Evolutionary conservation across 2,329 filamentous ascomycete genomes (phyloP), one percentile per base, ranked within the genome.

Genomic region (Bertia moriformis): DNA sequence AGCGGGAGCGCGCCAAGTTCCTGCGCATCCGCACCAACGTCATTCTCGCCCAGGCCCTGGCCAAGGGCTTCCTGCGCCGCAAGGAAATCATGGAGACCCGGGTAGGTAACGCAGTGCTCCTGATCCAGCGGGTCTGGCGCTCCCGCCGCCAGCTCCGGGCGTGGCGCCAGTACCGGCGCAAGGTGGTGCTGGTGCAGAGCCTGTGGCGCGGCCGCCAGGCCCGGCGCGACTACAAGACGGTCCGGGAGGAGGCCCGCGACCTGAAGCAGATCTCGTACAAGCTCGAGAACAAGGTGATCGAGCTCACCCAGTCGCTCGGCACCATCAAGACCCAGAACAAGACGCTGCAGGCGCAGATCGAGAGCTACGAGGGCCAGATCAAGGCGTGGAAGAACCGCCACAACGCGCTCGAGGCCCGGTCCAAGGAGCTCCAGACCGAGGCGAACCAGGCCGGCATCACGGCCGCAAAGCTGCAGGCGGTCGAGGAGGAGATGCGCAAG

Each of bases 211-310:
- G 88, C 56, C 88, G 75, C 59, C 55, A 61, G 46, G 89, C 91
- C 40, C 78, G 91, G 47, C 76, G 71, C 48, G 78, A 75, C 38
- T 98, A 98, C 70, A 96, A 94, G 75, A 77, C 67, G 49, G 65
- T 93, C 44, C 85, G 91, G 48, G 88, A 95, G 61, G 91, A 98
- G 62, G 91, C 91, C 47, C 83, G 91, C 55, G 91, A 98, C 66
- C 74, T 98, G 58, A 96, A 96, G 70, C 89, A 96, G 61, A 98
- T 98, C 49, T 96, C 89, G 2, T 98, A 98, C 70, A 96, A 94
- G 68, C 68, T 98, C 51, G 91, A 98, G 61, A 96, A 98, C 72
- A 98, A 98, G 76, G 91, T 98, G 45, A 86, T 96, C 45, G 91
- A 98, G 65, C 73, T 98, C 52, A 98, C 91, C 1, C 91, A 98